phyloP scores from a whole-genome alignment of 1,284 basidiomycete genomes.

The Ceratobasidium theobromae region DNA sequence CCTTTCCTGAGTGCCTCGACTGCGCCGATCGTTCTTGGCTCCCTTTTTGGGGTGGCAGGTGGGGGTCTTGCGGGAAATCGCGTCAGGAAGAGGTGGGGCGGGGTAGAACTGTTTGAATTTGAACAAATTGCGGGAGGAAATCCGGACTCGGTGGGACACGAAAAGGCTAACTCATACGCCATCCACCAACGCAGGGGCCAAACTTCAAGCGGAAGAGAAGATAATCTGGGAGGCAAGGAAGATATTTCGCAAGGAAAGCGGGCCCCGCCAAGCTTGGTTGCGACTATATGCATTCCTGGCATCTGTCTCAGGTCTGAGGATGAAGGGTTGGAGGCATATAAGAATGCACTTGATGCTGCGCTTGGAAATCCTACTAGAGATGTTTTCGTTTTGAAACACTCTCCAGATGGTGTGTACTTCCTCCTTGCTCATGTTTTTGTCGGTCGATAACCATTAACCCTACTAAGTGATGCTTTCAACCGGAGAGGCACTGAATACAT shows the following conservation, averaged over 20 bases:
- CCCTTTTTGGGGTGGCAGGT: constrained; percentile 52
- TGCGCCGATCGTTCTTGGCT: constrained; percentile 51
- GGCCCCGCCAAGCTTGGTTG: constrained; percentile 33
- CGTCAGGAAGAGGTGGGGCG: constrained; percentile 51
- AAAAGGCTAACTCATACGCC: background rate
- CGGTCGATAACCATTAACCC: background rate
- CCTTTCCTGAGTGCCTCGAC: constrained; percentile 48
- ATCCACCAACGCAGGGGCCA: background rate
- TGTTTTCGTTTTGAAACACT: constrained; percentile 35
- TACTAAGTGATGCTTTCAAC: constrained; percentile 46
- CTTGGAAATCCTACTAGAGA: constrained; percentile 34
- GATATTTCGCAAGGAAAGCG: background rate
- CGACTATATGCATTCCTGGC: constrained; percentile 50
- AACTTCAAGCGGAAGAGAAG: background rate
- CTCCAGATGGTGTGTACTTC: constrained; percentile 46
- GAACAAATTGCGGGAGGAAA: constrained; percentile 46
- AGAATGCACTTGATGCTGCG: constrained; percentile 37
- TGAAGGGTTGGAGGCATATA: constrained; percentile 45
- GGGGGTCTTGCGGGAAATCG: constrained; percentile 51
- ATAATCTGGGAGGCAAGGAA: background rate
- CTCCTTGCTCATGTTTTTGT: constrained; percentile 47
- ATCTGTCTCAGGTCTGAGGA: constrained; percentile 46
- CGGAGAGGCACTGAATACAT: constrained; percentile 47
- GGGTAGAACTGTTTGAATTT: constrained; percentile 52
- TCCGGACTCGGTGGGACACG: background rate